phyloP scores from a whole-genome alignment of 352 stramenopile genomes.

The Pythium volutum region DNA sequence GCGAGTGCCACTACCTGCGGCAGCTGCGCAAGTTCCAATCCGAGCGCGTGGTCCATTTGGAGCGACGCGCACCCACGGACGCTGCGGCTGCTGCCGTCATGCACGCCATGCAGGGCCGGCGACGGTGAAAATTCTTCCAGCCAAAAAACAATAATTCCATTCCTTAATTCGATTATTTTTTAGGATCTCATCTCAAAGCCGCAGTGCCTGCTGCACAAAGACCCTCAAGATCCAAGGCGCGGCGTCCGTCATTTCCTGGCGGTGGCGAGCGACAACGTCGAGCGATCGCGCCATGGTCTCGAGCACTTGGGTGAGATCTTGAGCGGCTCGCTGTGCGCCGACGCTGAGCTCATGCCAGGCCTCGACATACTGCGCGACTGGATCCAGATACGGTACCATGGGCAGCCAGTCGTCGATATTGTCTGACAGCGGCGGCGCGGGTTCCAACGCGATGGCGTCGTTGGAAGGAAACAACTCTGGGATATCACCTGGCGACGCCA shows the following conservation, averaged over 20 bases:
- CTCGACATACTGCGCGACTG: slow-evolving; percentile 12
- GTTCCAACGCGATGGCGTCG: neutral
- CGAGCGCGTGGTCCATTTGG: slow-evolving; percentile 49
- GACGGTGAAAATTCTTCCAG: slow-evolving; percentile 17
- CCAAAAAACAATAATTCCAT: neutral
- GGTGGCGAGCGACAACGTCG: neutral
- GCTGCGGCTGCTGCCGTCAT: slow-evolving; percentile 14
- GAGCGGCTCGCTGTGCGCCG: slow-evolving; percentile 7
- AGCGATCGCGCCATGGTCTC: neutral
- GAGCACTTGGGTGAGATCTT: neutral
- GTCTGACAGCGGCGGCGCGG: slow-evolving; percentile 1
- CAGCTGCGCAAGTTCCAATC: slow-evolving; percentile 74
- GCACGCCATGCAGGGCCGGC: slow-evolving; percentile 29
- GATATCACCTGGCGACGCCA: neutral
- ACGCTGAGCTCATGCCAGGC: slow-evolving; percentile 16
- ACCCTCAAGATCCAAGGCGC: slow-evolving; percentile 15
- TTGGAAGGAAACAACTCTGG: neutral
- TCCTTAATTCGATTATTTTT: slow-evolving; percentile 2
- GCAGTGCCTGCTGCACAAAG: slow-evolving; percentile 10
- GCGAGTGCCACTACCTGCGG: slow-evolving; percentile 72
- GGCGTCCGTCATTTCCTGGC: neutral
- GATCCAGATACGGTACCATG: slow-evolving; percentile 3
- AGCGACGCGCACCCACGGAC: slow-evolving; percentile 29
- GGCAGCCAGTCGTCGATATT: neutral
- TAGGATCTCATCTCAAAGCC: neutral